A percentile compares a stretch with the other conserved stretches of the same genome.
phyloP scores from a whole-genome alignment of 1,284 basidiomycete genomes.

The Puccinia triticina region DNA sequence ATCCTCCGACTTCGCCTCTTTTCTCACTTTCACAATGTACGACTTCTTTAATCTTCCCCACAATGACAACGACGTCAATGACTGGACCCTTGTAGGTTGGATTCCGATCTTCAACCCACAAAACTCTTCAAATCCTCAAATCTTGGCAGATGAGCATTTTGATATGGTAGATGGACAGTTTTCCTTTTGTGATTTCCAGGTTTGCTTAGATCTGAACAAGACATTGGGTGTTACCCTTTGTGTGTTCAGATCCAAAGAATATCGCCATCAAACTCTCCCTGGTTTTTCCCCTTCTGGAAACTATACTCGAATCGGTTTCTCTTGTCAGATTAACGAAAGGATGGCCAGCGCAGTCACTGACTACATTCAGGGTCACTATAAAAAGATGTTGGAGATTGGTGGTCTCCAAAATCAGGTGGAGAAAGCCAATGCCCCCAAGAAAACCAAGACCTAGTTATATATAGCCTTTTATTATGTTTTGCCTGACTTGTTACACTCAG shows the following conservation, averaged over 20 bases:
- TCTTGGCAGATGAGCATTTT: neutral
- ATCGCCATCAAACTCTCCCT: neutral
- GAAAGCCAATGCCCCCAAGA: neutral
- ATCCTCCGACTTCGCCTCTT: too few relatives aligned
- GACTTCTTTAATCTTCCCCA: too few relatives aligned
- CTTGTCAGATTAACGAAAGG: conserved; percentile 1
- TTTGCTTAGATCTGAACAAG: neutral
- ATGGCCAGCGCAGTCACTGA: neutral
- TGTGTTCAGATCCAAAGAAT: conserved; percentile 7
- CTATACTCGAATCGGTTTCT: neutral
- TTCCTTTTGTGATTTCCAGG: neutral
- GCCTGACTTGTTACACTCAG: too few relatives aligned
- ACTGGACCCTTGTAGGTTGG: too few relatives aligned
- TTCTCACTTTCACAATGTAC: too few relatives aligned
- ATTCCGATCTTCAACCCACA: too few relatives aligned
- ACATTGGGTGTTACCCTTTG: conserved; percentile 5
- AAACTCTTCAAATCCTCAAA: too few relatives aligned
- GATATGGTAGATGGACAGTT: neutral
- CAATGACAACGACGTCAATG: too few relatives aligned
- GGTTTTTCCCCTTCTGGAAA: neutral
- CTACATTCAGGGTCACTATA: neutral
- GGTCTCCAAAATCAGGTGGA: neutral
- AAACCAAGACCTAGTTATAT: neutral
- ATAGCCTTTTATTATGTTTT: neutral
- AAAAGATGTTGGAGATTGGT: neutral